Base-by-base conservation (phyloP, 2,329 filamentous ascomycete species). In the Graphilbum sp. region DNA sequence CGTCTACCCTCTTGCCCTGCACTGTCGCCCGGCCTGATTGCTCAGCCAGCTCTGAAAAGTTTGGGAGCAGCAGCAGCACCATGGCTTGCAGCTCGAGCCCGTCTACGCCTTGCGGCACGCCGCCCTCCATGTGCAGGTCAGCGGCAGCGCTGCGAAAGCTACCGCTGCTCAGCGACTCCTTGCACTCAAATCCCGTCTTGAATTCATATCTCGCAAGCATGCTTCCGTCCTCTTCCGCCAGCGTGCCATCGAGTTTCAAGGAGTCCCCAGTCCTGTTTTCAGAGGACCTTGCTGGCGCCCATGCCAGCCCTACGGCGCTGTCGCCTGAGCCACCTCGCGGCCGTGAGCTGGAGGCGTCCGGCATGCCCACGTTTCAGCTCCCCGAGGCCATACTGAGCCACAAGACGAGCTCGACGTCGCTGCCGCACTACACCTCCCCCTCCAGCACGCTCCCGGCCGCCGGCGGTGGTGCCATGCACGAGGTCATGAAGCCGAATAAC, bases 351-450 rank as follows among this genome's bases (percentile, higher is more conserved):
- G 72, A 64, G 25, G 63, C 62, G 37, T 57, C 60, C 24, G 52
- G 64, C 20, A 61, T 67, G 4, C 58, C 67, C 11, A 69, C 68
- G 39, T 72, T 87, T 44, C 71, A 80, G 50, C 69, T 90, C 33
- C 80, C 82, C 25, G 83, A 88, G 47, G 66, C 81, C n/a, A 63
- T 80, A 34, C 59, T 83, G 44, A 61, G 67, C 38, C 65, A 63
- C 46, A 69, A 71, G 47, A 66, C 72, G 6, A 76, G 74, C 50
- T 59, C 61, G 44, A 74, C 63, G 47, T 76, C 79, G 6, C 70
- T 83, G 50, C 72, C 69, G 35, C 75, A 82, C 43, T 23, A 38
- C 30, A 27, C 31, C 8, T 35, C 35, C 11, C 33, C 40, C 8
- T 32, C 27, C 17, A 38, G 36, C n/a, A 18, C 37, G 4, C 67